Conservation (phyloP, 345 rosid genomes). For the Salix dunnii region DNA sequence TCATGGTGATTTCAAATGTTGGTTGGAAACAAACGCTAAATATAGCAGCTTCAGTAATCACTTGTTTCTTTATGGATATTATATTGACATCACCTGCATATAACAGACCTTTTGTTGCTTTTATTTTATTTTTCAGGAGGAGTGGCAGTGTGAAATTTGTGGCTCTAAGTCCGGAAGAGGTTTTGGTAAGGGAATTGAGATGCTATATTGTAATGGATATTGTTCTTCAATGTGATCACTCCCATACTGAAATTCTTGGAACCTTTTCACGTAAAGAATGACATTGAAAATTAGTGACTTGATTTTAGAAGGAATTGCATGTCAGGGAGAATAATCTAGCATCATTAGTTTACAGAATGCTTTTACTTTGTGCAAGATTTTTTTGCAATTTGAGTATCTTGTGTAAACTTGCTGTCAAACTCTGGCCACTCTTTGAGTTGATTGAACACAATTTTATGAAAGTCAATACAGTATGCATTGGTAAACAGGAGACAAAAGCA, state of each 20-base stretch:
- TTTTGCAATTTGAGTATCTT: background rate
- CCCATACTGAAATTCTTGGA: background rate
- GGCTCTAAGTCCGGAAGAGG: conserved; percentile 94
- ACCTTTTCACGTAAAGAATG: background rate
- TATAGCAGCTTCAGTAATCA: background rate
- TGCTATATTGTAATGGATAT: conserved; percentile 1
- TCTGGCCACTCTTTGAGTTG: background rate
- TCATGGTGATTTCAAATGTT: background rate
- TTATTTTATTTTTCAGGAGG: conserved; percentile 55
- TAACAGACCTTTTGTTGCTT: background rate
- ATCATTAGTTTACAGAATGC: background rate
- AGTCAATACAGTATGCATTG: background rate
- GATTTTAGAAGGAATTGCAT: background rate
- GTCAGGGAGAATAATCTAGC: background rate
- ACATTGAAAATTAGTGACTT: background rate
- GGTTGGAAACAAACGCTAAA: background rate
- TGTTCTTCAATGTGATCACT: background rate
- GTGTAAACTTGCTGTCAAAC: background rate
- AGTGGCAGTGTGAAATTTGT: conserved; percentile 96
- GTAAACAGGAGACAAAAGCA: background rate
- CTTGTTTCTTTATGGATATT: background rate
- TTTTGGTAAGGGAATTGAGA: conserved; percentile 63
- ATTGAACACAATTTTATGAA: background rate
- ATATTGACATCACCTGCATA: background rate
- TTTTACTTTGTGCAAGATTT: background rate